A percentile compares a stretch with the other conserved stretches of the same genome.
These are phyloP conservation scores for Candida montana DNA, from an alignment of 805 yeast species.

Conservation along the genomic window DNA sequence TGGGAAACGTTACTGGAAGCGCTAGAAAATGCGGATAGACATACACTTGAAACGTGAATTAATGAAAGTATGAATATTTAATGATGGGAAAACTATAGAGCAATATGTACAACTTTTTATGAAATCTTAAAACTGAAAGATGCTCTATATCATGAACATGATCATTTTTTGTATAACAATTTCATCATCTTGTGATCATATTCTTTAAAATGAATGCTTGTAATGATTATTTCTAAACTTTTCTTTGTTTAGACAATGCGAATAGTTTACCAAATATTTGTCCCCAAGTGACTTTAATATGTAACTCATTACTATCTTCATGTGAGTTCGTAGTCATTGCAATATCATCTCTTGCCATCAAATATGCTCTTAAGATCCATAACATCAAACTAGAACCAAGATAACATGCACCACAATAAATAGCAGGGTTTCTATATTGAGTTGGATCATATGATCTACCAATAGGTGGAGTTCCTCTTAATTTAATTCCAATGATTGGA, in stretches of 20 bases:
- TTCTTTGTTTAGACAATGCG: conserved; percentile 6
- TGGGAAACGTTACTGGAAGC: conserved; percentile 41
- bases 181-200: too few species aligned
- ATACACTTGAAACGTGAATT: neutral
- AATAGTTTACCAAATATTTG: conserved; percentile 2
- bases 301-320: conserved; percentile 22
- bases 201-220: too few species aligned
- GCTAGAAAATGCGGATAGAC: conserved; percentile 31
- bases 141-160: too few species aligned
- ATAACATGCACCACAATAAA: conserved; percentile 54
- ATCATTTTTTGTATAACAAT: too few species aligned
- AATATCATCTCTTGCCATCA: conserved; percentile 42
- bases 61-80: too few species aligned
- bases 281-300: conserved; percentile 13
- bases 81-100: too few species aligned
- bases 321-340: conserved; percentile 22
- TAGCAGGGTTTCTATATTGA: conserved; percentile 47
- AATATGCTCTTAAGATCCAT: conserved; percentile 46
- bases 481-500: conserved; percentile 52
- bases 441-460: conserved; percentile 29
- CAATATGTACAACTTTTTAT: too few species aligned
- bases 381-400: conserved; percentile 40
- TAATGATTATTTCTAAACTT: too few species aligned
- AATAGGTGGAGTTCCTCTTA: conserved; percentile 30
- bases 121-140: too few species aligned